Evolutionary conservation across 176 grass and related monocot genomes (phyloP), one percentile per base, ranked within the genome.

Genomic region (Zea mays): DNA sequence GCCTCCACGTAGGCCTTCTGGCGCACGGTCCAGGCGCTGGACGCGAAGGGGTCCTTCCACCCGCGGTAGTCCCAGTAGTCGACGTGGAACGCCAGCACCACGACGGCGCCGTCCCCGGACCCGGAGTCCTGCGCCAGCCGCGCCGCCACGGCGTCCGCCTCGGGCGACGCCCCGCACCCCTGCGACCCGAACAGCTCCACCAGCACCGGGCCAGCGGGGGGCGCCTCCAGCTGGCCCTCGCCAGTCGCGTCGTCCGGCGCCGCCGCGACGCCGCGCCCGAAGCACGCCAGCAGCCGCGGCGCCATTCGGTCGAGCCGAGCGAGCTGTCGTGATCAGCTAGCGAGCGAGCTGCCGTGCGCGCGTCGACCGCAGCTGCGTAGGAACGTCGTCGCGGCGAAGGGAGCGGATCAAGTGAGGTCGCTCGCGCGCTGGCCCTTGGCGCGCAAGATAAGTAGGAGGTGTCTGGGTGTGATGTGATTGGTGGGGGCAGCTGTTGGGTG

Each of bases 101-200:
- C 85, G 10, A 51, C 61, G 11, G 71, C 21, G 7, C 74, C 88
- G 16, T 27, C 71, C 0, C 2, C 42, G 10, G 5, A 41, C 5
- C 12, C 62, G 42, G 55, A 72, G 9, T 90, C 81, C 35, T 87
- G 86, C 15, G 81, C 87, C 40, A 97, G 69, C 16, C 89, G 72
- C 21, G 89, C 83, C 43, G 34, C 89, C 80, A 94, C 84, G 14
- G 82, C 87, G 85, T 97, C 91, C 1, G 95, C 95, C 54, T 92
- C 91, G 0, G 89, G 85, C 9, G 95, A 94, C 15, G 89, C 70
- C 2, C 44, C 95, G 66, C 95, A 94, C 0, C 91, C 91, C 85
- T 94, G 91, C 73, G 95, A 98, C 39, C 65, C 86, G 91, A 98
- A 98, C 48, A 98, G 89, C 91, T 98, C 95, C 80, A 98, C 73